Conservation (phyloP, 179 eudicot species). For the Pouteria campechiana region DNA sequence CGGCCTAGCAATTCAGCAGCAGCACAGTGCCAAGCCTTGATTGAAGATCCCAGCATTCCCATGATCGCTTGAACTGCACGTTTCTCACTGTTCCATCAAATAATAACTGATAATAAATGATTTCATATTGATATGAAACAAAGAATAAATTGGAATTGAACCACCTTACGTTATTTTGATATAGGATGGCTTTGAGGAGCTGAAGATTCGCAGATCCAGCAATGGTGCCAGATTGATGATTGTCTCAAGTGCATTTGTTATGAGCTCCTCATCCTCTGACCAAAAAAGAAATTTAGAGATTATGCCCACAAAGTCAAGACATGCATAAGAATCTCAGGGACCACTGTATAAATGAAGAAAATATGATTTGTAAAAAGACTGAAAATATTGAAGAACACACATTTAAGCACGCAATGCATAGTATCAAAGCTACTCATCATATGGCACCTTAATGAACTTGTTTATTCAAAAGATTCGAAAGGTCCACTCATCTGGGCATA, state of each 20-base stretch:
- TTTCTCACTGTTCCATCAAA: slow-evolving; percentile 55
- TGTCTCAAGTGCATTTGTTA: slow-evolving; percentile 92
- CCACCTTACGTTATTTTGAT: slow-evolving; percentile 72
- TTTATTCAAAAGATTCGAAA: too few relatives aligned
- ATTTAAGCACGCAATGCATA: too few relatives aligned
- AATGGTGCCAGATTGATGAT: slow-evolving; percentile 76
- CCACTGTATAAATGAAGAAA: too few relatives aligned
- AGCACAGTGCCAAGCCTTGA: slow-evolving; percentile 88
- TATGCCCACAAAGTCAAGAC: too few relatives aligned
- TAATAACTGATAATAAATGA: not conserved
- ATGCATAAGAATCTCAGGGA: too few relatives aligned
- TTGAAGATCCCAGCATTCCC: slow-evolving; percentile 77
- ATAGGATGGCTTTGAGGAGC: slow-evolving; percentile 89
- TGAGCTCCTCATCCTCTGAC: slow-evolving; percentile 96
- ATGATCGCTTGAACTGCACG: slow-evolving; percentile 79
- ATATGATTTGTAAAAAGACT: too few relatives aligned
- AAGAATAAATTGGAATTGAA: not conserved
- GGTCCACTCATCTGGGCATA: too few relatives aligned
- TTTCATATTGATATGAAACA: not conserved
- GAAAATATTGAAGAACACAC: too few relatives aligned
- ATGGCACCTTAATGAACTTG: too few relatives aligned
- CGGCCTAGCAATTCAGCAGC: slow-evolving; percentile 96
- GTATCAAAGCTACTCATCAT: too few relatives aligned
- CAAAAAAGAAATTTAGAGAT: too few relatives aligned
- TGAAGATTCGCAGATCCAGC: slow-evolving; percentile 81